Base-by-base conservation (phyloP, 73 alveolate genomes). In the Paramecium biaurelia region DNA sequence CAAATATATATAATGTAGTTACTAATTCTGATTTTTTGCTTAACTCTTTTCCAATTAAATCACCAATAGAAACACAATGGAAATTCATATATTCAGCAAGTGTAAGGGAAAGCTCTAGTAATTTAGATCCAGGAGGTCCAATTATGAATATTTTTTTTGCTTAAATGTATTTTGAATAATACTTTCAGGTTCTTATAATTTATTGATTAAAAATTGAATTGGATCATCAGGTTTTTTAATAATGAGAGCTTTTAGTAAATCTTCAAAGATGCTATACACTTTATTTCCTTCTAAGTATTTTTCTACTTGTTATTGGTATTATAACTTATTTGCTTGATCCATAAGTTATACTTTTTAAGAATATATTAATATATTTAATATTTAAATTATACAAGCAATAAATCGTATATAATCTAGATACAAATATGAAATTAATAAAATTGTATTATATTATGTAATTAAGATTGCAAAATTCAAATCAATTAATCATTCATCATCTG, bases 191-290 rank as follows among this genome's bases (percentile, higher is more conserved):
- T 94, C 90, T 28, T 96, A 74, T 30, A 98, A 94, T 70, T 95
- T 89, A 58, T 93, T 92, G 56, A 98, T 93, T 21, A 98, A 94
- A 92, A 86, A 97, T 74, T 97, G 93, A 11, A 98, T 93, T 11
- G 99, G 99, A 57, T 97, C 97, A 42, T 96, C 95, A 3, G 99
- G 99, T 47, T 97, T 93, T 92, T 97, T 93, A 72, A 97, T 95
- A 32, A 98, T 89, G 37, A 97, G 92, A 53, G 96, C 93, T 92
- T 96, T 98, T 32, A 97, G 95, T 67, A 98, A 92, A 88, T 92
- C 93, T 79, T 97, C 98, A 95, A 98, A 98, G 70, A 98, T 92
- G 47, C 96, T 99, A 74, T 96, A 93, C 58, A 97, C 98, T 86
- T 98, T 90, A 56, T 95, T 95, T 37, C 95, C 96, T 84, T 98